A percentile compares a stretch with the other conserved stretches of the same genome.
phyloP scores from a whole-genome alignment of 345 rosid genomes.

The Eucalyptus regnans region DNA sequence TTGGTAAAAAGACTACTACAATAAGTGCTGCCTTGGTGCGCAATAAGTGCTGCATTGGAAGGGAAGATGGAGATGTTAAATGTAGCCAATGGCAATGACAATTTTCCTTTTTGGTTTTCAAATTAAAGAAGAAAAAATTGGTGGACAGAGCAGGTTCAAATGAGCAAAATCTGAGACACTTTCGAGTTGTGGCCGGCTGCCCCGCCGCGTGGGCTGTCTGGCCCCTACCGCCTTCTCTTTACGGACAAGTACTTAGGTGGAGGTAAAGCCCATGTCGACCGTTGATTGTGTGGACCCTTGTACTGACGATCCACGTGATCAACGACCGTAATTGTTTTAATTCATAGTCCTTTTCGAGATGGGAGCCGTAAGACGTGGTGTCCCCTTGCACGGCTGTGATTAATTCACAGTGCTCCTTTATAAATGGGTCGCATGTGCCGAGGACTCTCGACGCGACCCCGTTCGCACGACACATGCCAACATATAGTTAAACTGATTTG shows the following conservation, averaged over 20 bases:
- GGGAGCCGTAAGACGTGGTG: background rate
- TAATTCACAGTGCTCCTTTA: background rate
- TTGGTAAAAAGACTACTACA: background rate
- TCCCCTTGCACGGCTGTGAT: background rate
- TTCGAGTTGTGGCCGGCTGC: background rate
- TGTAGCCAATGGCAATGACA: background rate
- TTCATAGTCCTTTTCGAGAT: background rate
- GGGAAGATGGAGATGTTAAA: background rate
- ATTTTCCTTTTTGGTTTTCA: background rate
- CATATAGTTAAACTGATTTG: background rate
- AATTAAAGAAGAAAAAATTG: background rate
- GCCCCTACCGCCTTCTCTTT: background rate
- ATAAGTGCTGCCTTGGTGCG: background rate
- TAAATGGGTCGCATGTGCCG: background rate
- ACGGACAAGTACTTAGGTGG: background rate
- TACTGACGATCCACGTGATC: background rate
- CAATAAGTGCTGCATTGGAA: background rate
- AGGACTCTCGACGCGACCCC: background rate
- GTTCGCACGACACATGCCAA: background rate
- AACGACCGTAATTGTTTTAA: background rate
- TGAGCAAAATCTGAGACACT: background rate
- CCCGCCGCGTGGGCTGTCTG: background rate
- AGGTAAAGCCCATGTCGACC: background rate
- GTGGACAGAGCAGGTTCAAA: background rate
- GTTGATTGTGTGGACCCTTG: background rate